Conservation (phyloP, 2,329 filamentous ascomycete species). For the Microdochium nivale region DNA sequence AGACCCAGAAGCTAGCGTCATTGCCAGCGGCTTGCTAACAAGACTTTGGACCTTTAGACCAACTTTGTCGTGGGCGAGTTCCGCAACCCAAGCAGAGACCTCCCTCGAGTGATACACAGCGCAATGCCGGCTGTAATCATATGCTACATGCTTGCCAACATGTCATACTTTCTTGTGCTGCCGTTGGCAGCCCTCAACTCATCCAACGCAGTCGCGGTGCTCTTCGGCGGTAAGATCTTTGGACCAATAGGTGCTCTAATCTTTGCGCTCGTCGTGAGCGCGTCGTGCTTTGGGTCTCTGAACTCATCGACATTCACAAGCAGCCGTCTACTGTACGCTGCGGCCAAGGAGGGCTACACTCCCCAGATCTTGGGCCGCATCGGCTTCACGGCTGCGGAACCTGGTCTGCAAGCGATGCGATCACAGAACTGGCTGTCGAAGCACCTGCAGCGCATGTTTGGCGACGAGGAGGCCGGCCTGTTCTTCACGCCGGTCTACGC, state of each 20-base stretch:
- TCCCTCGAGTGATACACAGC: conserved; percentile 91
- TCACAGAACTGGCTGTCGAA: conserved; percentile 50
- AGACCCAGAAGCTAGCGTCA: neutral
- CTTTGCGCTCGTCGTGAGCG: conserved; percentile 80
- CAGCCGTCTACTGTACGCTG: conserved; percentile 84
- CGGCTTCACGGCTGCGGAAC: conserved; percentile 47
- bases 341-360: conserved; percentile 91
- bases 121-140: conserved; percentile 91
- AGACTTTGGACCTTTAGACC: conserved; percentile 45
- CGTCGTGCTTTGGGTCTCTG: conserved; percentile 87
- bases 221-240: conserved; percentile 86
- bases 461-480: conserved; percentile 69
- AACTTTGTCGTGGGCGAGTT: conserved; percentile 98
- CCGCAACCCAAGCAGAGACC: conserved; percentile 78
- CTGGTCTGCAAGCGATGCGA: conserved; percentile 33
- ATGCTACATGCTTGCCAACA: conserved; percentile 82
- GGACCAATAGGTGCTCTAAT: conserved; percentile 74
- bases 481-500: conserved; percentile 95
- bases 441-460: conserved; percentile 52
- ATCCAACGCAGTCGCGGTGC: conserved; percentile 90
- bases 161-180: conserved; percentile 90
- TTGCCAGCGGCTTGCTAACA: conserved; percentile 14
- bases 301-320: conserved; percentile 94
- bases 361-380: conserved; percentile 76
- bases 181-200: conserved; percentile 72